These are phyloP conservation scores for Epithele typhae DNA, from an alignment of 768 basidiomycete species.

Conservation along the genomic window DNA sequence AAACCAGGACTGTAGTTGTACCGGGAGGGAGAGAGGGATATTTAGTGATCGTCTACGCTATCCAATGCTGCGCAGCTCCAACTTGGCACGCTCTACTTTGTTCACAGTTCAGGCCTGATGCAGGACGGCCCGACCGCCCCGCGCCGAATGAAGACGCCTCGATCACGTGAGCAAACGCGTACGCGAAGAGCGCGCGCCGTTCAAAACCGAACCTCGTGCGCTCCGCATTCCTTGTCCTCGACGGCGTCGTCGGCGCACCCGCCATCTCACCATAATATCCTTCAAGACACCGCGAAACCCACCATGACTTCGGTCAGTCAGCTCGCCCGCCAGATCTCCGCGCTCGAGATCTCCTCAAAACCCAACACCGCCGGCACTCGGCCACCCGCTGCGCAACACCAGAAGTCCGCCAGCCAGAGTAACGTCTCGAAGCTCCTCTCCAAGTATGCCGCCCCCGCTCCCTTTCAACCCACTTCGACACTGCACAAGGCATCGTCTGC, in stretches of 20 bases:
- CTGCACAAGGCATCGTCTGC: slow-evolving; percentile 19
- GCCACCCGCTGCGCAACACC: slow-evolving; percentile 29
- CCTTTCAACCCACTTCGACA: slow-evolving; percentile 23
- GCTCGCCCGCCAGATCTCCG: slow-evolving; percentile 64
- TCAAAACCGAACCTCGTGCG: slow-evolving; percentile 14
- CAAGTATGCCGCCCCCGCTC: slow-evolving; percentile 69
- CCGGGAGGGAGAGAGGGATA: no score
- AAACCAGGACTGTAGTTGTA: no score
- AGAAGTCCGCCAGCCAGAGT: slow-evolving; percentile 54
- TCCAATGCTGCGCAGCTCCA: no score
- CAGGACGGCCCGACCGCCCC: no score
- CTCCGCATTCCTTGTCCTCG: slow-evolving; percentile 5
- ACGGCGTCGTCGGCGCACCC: slow-evolving; percentile 10
- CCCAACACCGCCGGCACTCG: slow-evolving; percentile 31
- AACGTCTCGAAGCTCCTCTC: slow-evolving; percentile 69
- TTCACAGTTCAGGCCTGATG: no score
- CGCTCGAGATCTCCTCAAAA: slow-evolving; percentile 58
- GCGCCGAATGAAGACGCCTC: no score
- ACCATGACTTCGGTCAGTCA: slow-evolving; percentile 45
- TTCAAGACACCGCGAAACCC: slow-evolving; percentile 7
- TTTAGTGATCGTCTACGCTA: no score
- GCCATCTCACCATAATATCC: slow-evolving; percentile 1
- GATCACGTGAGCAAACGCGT: slow-evolving; percentile 12
- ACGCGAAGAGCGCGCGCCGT: slow-evolving; percentile 9
- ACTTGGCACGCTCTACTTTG: no score